Evolutionary conservation across 129 eudicot species (phyloP), one percentile per base, ranked within the genome.

Genomic region (Erigeron canadensis): DNA sequence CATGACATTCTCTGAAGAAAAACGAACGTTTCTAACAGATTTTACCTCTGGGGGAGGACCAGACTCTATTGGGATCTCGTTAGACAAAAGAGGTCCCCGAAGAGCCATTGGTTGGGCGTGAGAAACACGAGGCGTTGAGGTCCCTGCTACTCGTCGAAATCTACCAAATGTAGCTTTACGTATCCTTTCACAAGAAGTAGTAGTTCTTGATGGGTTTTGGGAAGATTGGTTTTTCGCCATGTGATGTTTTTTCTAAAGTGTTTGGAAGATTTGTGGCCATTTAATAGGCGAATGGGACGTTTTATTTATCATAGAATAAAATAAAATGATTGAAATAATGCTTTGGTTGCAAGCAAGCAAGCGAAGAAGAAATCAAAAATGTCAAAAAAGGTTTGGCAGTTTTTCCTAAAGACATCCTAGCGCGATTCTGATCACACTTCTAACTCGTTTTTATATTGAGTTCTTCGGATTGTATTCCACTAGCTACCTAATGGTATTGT

Each of bases 211-310:
- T 7, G 80, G 71, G 15, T 55, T 75, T 40, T 70, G 58, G 50
- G 22, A 59, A 7, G 73, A 51, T 47, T 80, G 78, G 75, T 81
- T 75, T 65, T 69, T 79, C 6, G 84, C 79, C 88, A 86, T 73
- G 10, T 74, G 56, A 15, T 45, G 53, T 46, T 44, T 64, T 69
- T 66, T 1, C 17, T 6, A 60, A 56, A 46, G 34, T 17, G 62
- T 21, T 57, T 7, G 9, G 59, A 10, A 43, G 16, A 4, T 10
- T 4, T 2, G 62, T 46, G 62, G 62, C 18, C 34, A 57, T 82
- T 74, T 78, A 46, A 74, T 63, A 77, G 71, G 77, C 39, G 75
- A 62, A 9, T 60, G 61, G 54, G 7, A 5, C 61, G 38, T 43
- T 46, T 1, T 46, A 61, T 16, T 7, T 48, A 13, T 16, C 2